phyloP scores from a whole-genome alignment of 805 yeast species.

The Candida saitoana region DNA sequence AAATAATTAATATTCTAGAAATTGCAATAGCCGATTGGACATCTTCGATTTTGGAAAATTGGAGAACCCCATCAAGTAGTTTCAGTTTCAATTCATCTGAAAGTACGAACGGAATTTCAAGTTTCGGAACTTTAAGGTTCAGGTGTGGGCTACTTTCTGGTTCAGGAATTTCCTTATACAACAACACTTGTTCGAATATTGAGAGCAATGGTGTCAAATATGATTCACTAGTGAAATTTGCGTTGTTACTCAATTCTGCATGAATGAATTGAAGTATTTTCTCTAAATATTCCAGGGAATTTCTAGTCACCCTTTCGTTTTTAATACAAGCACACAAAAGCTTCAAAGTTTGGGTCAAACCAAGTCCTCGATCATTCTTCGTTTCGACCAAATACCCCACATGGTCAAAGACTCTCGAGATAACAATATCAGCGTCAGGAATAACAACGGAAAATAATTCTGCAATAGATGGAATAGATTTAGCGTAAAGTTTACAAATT shows the following conservation, averaged over 20 bases:
- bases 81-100: slow-evolving; percentile 17
- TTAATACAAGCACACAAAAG: slow-evolving; percentile 12
- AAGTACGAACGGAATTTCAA: slow-evolving; percentile 13
- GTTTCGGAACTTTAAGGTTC: slow-evolving; percentile 7
- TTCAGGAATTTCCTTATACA: slow-evolving; percentile 48
- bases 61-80: slow-evolving; percentile 44
- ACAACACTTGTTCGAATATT: slow-evolving; percentile 52
- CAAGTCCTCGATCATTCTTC: slow-evolving; percentile 8
- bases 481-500: slow-evolving; percentile 17
- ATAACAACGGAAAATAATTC: slow-evolving; percentile 13
- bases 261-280: slow-evolving; percentile 35
- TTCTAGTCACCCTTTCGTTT: slow-evolving; percentile 10
- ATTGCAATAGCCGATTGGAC: slow-evolving; percentile 49
- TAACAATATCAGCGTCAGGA: slow-evolving; percentile 8
- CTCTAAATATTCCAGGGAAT: slow-evolving; percentile 16
- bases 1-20: slow-evolving; percentile 52
- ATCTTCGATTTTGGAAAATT: slow-evolving; percentile 36
- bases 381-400: slow-evolving; percentile 11
- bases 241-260: slow-evolving; percentile 21
- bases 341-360: slow-evolving; percentile 11
- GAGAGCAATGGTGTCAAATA: slow-evolving; percentile 61
- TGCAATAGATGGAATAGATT: slow-evolving; percentile 16
- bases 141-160: slow-evolving; percentile 27
- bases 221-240: slow-evolving; percentile 25
- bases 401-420: slow-evolving; percentile 9